These are phyloP conservation scores for Hymenoscyphus scutula DNA, from an alignment of 2,329 filamentous ascomycete genomes.

Conservation along the genomic window DNA sequence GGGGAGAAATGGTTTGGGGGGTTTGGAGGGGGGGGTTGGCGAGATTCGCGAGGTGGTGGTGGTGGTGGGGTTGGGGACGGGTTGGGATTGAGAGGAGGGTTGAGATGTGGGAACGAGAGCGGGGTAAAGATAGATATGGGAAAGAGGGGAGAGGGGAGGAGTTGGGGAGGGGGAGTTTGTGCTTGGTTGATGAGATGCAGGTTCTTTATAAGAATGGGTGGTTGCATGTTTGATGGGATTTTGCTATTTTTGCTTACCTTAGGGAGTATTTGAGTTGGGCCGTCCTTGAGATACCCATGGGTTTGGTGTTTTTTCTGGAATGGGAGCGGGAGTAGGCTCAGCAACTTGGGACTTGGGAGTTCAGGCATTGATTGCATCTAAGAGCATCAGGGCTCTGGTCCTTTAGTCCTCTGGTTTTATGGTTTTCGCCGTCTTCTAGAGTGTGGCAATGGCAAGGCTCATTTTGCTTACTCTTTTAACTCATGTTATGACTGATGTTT, in stretches of 20 bases:
- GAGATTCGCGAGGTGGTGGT: conserved; percentile 39
- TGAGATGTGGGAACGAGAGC: conserved; percentile 26
- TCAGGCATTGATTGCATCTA: too few species aligned
- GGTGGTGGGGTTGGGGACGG: conserved; percentile 31
- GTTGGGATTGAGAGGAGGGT: conserved; percentile 25
- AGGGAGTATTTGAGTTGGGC: not conserved
- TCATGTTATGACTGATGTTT: too few species aligned
- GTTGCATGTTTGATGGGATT: conserved; percentile 44
- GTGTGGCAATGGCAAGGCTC: too few species aligned
- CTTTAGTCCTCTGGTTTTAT: too few species aligned
- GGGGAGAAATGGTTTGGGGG: conserved; percentile 48
- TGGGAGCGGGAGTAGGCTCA: too few species aligned
- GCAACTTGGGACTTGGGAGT: too few species aligned
- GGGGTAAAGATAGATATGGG: too few species aligned
- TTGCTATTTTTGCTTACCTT: not conserved
- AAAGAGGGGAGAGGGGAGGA: conserved; percentile 36
- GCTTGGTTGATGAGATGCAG: conserved; percentile 61
- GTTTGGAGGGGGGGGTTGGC: conserved; percentile 45
- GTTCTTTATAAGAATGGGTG: conserved; percentile 56
- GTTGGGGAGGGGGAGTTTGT: conserved; percentile 45
- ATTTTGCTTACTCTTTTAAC: too few species aligned
- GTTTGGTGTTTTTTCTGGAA: not conserved
- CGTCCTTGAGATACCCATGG: not conserved
- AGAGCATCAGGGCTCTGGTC: too few species aligned
- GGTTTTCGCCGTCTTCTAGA: too few species aligned